phyloP scores from a whole-genome alignment of 768 basidiomycete species.

The Leccinum boreale region DNA sequence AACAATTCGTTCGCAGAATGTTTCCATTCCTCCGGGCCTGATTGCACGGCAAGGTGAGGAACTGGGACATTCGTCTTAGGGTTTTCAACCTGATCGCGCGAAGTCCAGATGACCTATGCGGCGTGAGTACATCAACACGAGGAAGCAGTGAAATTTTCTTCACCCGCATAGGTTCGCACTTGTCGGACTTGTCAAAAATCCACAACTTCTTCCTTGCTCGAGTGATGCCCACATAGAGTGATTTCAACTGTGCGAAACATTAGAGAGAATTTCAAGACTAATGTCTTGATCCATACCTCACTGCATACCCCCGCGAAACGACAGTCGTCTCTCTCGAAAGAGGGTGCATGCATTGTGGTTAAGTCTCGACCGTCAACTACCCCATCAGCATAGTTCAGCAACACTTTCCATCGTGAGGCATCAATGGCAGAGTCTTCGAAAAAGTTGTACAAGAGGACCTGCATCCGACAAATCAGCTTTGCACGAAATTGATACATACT shows the following conservation, averaged over 20 bases:
- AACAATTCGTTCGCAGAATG: constrained; percentile 39
- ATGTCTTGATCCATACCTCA: constrained; percentile 40
- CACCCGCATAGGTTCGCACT: constrained; percentile 57
- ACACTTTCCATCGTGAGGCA: constrained; percentile 55
- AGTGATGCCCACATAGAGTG: constrained; percentile 68
- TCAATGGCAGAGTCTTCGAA: constrained; percentile 61
- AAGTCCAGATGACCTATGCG: constrained; percentile 50
- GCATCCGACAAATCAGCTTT: not conserved
- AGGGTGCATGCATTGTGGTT: constrained; percentile 33
- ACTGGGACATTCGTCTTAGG: constrained; percentile 50
- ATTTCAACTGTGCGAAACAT: constrained; percentile 48
- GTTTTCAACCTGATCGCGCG: constrained; percentile 42
- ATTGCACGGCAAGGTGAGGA: constrained; percentile 53
- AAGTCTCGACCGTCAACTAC: constrained; percentile 11
- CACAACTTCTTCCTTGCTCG: constrained; percentile 66
- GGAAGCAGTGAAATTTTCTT: not conserved
- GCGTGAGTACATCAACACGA: not conserved
- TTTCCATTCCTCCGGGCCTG: constrained; percentile 47
- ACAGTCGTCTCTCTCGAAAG: constrained; percentile 41
- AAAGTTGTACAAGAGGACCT: constrained; percentile 76
- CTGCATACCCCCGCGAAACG: constrained; percentile 57
- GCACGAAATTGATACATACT: not conserved
- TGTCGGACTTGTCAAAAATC: constrained; percentile 61
- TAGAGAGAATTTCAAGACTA: not conserved
- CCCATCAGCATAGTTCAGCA: constrained; percentile 43